These are phyloP conservation scores for Stachybotrys echinatus DNA, from an alignment of 2,329 filamentous ascomycete species.

Conservation along the genomic window DNA sequence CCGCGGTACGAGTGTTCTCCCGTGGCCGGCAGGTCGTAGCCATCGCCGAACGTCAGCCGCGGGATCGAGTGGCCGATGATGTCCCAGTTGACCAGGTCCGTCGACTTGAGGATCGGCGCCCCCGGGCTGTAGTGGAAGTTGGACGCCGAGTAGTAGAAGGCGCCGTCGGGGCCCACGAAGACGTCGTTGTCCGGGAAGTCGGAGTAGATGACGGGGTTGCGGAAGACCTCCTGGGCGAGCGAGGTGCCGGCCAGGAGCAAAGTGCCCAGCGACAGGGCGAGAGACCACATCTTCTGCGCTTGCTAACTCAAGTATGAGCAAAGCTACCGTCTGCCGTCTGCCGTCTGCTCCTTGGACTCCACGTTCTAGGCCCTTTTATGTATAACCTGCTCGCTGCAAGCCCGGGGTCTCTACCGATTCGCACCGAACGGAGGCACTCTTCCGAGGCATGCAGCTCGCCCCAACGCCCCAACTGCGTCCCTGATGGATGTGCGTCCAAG, in stretches of 20 bases:
- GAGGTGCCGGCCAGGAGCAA: background rate
- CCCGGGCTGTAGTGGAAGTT: conserved; percentile 53
- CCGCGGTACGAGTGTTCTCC: conserved; percentile 40
- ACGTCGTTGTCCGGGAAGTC: conserved; percentile 52
- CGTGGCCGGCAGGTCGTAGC: conserved; percentile 37
- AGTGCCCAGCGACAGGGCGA: background rate
- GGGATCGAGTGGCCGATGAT: conserved; percentile 39
- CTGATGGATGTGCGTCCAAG: background rate
- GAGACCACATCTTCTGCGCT: background rate
- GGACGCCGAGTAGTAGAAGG: conserved; percentile 51
- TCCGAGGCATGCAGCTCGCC: background rate
- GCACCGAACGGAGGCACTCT: background rate
- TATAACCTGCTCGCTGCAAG: background rate
- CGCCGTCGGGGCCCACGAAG: conserved; percentile 41
- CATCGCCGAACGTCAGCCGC: conserved; percentile 36
- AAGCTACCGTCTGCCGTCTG: background rate
- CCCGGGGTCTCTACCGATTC: background rate
- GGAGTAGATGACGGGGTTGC: conserved; percentile 49
- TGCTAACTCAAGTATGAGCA: background rate
- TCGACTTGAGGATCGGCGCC: conserved; percentile 49
- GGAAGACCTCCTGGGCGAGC: conserved; percentile 19
- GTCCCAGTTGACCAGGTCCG: conserved; percentile 50
- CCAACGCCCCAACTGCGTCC: background rate
- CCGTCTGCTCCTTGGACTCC: too few relatives aligned
- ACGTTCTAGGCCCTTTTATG: background rate